These are phyloP conservation scores for Croton setiger DNA, from an alignment of 441 rosid genomes.

Conservation along the genomic window DNA sequence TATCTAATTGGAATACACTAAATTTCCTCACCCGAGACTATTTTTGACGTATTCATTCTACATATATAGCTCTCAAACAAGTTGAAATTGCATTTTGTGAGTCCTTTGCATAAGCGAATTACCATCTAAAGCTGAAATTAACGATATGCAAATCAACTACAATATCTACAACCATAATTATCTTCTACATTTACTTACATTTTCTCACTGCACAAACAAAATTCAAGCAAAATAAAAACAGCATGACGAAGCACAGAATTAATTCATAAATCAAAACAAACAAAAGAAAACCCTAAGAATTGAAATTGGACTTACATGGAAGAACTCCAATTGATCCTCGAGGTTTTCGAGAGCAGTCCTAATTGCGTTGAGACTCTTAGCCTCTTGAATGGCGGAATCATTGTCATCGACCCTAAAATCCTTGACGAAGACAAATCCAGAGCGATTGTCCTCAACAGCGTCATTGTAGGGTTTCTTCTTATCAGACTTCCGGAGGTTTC, in stretches of 20 bases:
- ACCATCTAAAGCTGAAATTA: background rate
- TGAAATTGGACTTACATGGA: slow-evolving; percentile 51
- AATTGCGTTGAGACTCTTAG: slow-evolving; percentile 77
- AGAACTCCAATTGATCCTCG: slow-evolving; percentile 88
- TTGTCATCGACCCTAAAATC: slow-evolving; percentile 51
- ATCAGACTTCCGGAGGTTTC: slow-evolving; percentile 33
- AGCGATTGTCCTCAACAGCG: slow-evolving; percentile 37
- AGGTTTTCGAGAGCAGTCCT: slow-evolving; percentile 88
- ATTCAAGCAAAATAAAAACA: background rate
- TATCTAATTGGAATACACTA: background rate
- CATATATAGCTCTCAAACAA: too few species aligned
- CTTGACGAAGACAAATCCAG: slow-evolving; percentile 74
- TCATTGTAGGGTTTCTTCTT: slow-evolving; percentile 36
- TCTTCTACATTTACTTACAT: background rate
- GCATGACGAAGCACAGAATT: background rate
- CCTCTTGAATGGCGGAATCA: slow-evolving; percentile 69
- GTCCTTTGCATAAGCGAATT: too few species aligned
- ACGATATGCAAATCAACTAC: background rate
- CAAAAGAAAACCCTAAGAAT: background rate
- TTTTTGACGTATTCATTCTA: background rate
- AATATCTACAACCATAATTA: background rate
- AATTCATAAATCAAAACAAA: background rate
- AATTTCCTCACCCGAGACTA: background rate
- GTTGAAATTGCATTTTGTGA: too few species aligned
- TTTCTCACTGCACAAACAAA: slow-evolving; percentile 17